Base-by-base conservation (phyloP, 305 asterid genomes). In the Andrographis paniculata region DNA sequence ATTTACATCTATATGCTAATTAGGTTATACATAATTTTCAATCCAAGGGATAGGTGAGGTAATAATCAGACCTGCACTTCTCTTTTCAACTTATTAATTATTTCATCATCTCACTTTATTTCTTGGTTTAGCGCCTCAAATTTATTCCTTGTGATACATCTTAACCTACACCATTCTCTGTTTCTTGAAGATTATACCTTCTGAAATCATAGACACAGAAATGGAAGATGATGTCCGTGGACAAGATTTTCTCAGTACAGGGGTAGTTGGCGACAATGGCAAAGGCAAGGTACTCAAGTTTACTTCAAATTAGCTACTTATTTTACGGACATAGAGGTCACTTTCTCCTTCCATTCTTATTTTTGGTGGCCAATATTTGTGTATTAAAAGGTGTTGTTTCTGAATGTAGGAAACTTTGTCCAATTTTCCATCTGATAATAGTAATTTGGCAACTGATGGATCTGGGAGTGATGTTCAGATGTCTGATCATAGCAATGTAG, bases 201-300 rank as follows among this genome's bases (percentile, higher is more conserved):
- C 55, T 46, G 93, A 77, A 68, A 62, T 80, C 62, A 80, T 89
- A 50, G 94, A 89, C 56, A 71, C 76, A 28, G 92, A 86, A 48
- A 45, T 68, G 73, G 79, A 80, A 36, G 94, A 77, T 12, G 86
- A 75, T 42, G 57, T 37, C 52, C 77, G 67, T 33, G 39, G 9
- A n/a, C n/a, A n/a, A n/a, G n/a, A n/a, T 45, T 33, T 70, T 59
- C 36, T 62, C 33, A 52, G 59, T 37, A 73, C 71, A 44, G 42
- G 39, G 55, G 72, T 66, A 47, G 63, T 48, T 57, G 72, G 52
- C 20, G 39, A 65, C 48, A 64, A 49, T 48, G 68, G 68, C 61
- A 79, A 82, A 61, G 91, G 78, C 60, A 91, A 91, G 96, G 98
- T 86, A 78, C 56, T 52, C 27, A 39, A 41, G 36, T 27, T 24